These are phyloP conservation scores for Lanmaoa rubissima DNA, from an alignment of 768 basidiomycete genomes.

Conservation along the genomic window DNA sequence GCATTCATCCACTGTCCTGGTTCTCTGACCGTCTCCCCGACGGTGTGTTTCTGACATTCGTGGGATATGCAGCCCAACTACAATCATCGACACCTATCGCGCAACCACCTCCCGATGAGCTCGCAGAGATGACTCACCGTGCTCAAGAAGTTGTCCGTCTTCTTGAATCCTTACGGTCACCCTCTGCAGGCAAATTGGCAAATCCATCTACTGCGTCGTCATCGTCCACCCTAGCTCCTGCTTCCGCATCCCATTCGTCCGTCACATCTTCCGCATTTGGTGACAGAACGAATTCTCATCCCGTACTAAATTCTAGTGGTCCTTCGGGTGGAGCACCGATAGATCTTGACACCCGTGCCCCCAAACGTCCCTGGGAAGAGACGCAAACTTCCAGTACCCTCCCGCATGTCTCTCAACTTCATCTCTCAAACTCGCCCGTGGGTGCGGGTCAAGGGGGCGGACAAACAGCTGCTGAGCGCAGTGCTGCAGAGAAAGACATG, in stretches of 20 bases:
- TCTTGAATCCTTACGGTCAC: constrained; percentile 42
- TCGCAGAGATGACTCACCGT: constrained; percentile 67
- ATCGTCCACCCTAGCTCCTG: constrained; percentile 11
- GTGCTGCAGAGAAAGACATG: constrained; percentile 82
- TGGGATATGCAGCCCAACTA: constrained; percentile 24
- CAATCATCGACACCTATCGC: constrained; percentile 47
- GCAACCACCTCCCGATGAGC: constrained; percentile 54
- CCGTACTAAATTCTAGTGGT: constrained; percentile 32
- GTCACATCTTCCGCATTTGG: constrained; percentile 21
- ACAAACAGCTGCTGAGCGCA: constrained; percentile 42
- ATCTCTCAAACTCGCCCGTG: constrained; percentile 18
- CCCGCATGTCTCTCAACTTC: constrained; percentile 26
- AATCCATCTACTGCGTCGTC: constrained; percentile 11
- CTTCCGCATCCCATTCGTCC: constrained; percentile 15
- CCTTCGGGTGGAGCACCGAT: constrained; percentile 21
- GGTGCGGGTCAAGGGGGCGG: constrained; percentile 14
- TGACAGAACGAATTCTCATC: constrained; percentile 20
- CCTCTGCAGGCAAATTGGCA: constrained; percentile 23
- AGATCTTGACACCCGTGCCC: constrained; percentile 46
- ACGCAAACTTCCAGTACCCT: constrained; percentile 20
- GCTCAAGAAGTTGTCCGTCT: constrained; percentile 68
- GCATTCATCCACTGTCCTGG: not conserved
- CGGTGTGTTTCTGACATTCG: constrained; percentile 1
- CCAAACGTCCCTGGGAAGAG: constrained; percentile 82
- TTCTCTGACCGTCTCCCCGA: not conserved